These are phyloP conservation scores for Aspergillus candidus DNA, from an alignment of 2,329 filamentous ascomycete genomes.

Conservation along the genomic window DNA sequence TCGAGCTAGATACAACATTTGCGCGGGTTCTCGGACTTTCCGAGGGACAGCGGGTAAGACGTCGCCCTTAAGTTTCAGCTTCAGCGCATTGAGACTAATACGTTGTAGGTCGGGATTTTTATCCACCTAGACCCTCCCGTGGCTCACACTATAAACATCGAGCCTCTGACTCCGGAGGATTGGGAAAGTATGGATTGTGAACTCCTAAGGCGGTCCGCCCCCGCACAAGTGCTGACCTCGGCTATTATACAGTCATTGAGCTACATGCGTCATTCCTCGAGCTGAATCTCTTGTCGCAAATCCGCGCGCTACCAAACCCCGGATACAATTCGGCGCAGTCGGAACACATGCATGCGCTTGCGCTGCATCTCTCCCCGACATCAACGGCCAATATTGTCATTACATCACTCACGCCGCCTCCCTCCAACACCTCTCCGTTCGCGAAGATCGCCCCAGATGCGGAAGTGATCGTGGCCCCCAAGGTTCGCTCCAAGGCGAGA, in stretches of 20 bases:
- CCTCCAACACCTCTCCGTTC: constrained; percentile 64
- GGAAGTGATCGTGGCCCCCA: constrained; percentile 95
- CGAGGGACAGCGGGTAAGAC: constrained; percentile 72
- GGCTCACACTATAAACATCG: constrained; percentile 92
- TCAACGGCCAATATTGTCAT: constrained; percentile 90
- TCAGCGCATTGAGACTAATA: constrained; percentile 32
- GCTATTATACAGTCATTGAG: constrained; percentile 64
- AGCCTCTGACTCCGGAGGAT: constrained; percentile 88
- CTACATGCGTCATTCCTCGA: constrained; percentile 93
- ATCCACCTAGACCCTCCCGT: constrained; percentile 87
- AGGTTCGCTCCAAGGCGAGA: constrained; percentile 68
- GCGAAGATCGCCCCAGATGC: constrained; percentile 90
- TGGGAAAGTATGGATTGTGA: constrained; percentile 66
- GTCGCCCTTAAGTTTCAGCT: not conserved
- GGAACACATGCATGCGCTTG: constrained; percentile 67
- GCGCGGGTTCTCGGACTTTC: constrained; percentile 68
- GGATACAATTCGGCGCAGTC: constrained; percentile 51
- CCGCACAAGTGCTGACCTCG: constrained; percentile 7
- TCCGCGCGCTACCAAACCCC: constrained; percentile 88
- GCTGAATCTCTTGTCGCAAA: constrained; percentile 85
- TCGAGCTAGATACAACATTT: constrained; percentile 85
- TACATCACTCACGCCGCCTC: constrained; percentile 71
- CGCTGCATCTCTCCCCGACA: constrained; percentile 87
- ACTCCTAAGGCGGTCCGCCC: not conserved
- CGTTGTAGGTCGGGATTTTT: constrained; percentile 49